phyloP scores from a whole-genome alignment of 2,329 filamentous ascomycete genomes.

The Sporothrix pallida region DNA sequence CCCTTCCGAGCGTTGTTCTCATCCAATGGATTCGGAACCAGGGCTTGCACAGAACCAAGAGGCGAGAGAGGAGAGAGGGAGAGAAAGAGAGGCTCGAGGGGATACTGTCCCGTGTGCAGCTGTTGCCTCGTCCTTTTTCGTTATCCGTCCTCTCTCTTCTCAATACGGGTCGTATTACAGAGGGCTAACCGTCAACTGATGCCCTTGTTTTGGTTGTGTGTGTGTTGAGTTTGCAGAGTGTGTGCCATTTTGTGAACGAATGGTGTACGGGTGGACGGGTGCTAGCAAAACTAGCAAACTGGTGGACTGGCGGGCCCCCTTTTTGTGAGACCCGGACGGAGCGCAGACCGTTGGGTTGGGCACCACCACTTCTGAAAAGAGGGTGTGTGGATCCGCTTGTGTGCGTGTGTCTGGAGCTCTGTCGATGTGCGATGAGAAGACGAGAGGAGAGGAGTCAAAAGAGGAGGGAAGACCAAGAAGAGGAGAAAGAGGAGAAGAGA shows the following conservation, averaged over 20 bases:
- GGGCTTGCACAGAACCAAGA: conserved; percentile 17
- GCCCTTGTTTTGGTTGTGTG: neutral
- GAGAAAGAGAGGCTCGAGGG: neutral
- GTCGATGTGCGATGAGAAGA: neutral
- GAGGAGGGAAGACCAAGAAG: neutral
- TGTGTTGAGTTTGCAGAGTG: neutral
- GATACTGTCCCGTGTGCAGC: conserved; percentile 10
- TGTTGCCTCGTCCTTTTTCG: neutral
- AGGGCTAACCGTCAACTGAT: neutral
- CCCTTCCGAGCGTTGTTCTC: conserved; percentile 7
- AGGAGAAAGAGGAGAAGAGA: neutral
- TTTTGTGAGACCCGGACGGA: conserved; percentile 29
- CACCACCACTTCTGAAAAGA: conserved; percentile 23
- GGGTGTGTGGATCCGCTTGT: conserved; percentile 25
- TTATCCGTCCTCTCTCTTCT: neutral
- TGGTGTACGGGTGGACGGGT: neutral
- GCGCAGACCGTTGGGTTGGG: conserved; percentile 32
- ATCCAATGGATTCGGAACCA: conserved; percentile 16
- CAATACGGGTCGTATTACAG: conserved; percentile 11
- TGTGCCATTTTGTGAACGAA: neutral
- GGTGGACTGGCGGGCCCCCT: neutral
- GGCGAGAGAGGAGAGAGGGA: neutral
- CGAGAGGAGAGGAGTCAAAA: neutral
- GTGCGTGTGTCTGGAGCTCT: conserved; percentile 5
- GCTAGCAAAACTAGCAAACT: neutral